A percentile compares a stretch with the other conserved stretches of the same genome.
These are phyloP conservation scores for Microcera coccophila DNA, from an alignment of 2,329 filamentous ascomycete genomes.

Conservation along the genomic window DNA sequence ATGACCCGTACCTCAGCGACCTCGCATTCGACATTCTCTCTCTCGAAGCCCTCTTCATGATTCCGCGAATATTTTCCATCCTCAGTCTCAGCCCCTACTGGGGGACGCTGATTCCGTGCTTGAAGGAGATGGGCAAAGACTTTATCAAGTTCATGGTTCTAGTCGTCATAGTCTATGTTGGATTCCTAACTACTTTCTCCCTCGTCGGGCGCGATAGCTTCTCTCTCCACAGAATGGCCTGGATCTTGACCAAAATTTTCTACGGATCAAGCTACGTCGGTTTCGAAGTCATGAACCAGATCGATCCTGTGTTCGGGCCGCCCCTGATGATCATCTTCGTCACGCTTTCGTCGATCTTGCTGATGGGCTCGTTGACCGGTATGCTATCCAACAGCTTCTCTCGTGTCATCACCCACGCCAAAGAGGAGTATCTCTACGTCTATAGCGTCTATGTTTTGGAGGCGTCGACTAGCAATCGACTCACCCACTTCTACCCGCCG, in stretches of 20 bases:
- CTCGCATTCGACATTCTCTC: conserved; percentile 85
- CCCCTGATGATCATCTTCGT: conserved; percentile 70
- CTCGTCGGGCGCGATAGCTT: conserved; percentile 70
- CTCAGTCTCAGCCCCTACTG: conserved; percentile 86
- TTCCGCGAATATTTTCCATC: conserved; percentile 83
- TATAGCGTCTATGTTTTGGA: conserved; percentile 64
- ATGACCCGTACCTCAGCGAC: conserved; percentile 63
- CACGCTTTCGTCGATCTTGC: conserved; percentile 70
- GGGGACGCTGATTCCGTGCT: conserved; percentile 81
- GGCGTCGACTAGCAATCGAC: conserved; percentile 63
- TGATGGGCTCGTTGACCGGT: conserved; percentile 75
- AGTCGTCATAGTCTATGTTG: conserved; percentile 77
- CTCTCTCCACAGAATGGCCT: conserved; percentile 64
- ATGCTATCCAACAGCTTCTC: conserved; percentile 74
- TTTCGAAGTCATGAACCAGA: conserved; percentile 63
- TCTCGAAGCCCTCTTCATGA: conserved; percentile 83
- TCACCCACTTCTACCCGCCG: conserved; percentile 67
- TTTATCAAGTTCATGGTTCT: conserved; percentile 82
- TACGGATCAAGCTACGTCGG: conserved; percentile 73
- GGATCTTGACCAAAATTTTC: conserved; percentile 76
- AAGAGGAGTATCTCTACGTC: conserved; percentile 76
- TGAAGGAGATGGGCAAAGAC: conserved; percentile 93
- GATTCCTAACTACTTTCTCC: conserved; percentile 84
- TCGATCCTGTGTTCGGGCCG: conserved; percentile 56
- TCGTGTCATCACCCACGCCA: conserved; percentile 58